A percentile compares a stretch with the other conserved stretches of the same genome.
phyloP scores from a whole-genome alignment of 208 protist genomes.

The Trypanosomatidae sp. region DNA sequence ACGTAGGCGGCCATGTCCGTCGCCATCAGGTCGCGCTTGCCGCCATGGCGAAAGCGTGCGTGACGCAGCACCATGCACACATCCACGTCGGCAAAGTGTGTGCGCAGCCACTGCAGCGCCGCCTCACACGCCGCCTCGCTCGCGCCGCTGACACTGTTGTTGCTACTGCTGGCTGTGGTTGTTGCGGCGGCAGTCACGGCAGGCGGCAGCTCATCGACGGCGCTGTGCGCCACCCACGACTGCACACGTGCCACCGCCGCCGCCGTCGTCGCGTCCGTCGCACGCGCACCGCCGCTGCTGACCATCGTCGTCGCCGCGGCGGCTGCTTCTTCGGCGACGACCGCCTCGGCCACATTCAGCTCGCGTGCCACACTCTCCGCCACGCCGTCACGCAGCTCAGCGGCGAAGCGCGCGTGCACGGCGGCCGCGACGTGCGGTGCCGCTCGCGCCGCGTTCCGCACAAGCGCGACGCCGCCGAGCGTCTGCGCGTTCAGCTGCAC shows the following conservation, averaged over 20 bases:
- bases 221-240: too few species aligned
- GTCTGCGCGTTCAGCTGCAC: slow-evolving; percentile 16
- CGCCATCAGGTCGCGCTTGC: slow-evolving; percentile 51
- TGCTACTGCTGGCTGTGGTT: slow-evolving; percentile 1
- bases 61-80: slow-evolving; percentile 45
- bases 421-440: slow-evolving; percentile 61
- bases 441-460: slow-evolving; percentile 32
- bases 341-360: too few species aligned
- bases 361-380: too few species aligned
- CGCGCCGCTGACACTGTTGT: background rate
- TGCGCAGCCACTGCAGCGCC: slow-evolving; percentile 40
- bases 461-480: slow-evolving; percentile 23
- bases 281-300: too few species aligned
- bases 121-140: background rate
- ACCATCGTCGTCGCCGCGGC: too few species aligned
- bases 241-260: too few species aligned
- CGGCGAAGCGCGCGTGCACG: slow-evolving; percentile 32
- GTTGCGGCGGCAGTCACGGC: slow-evolving; percentile 1
- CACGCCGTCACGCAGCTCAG: slow-evolving; percentile 6
- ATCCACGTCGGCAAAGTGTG: slow-evolving; percentile 58
- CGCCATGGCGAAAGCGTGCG: slow-evolving; percentile 40
- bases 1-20: slow-evolving; percentile 53
- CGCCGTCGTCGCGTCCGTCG: too few species aligned
- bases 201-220: background rate
- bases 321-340: too few species aligned